Evolutionary conservation across 805 yeast species (phyloP), one percentile per base, ranked within the genome.

Genomic region (Monosporozyma solicola): DNA sequence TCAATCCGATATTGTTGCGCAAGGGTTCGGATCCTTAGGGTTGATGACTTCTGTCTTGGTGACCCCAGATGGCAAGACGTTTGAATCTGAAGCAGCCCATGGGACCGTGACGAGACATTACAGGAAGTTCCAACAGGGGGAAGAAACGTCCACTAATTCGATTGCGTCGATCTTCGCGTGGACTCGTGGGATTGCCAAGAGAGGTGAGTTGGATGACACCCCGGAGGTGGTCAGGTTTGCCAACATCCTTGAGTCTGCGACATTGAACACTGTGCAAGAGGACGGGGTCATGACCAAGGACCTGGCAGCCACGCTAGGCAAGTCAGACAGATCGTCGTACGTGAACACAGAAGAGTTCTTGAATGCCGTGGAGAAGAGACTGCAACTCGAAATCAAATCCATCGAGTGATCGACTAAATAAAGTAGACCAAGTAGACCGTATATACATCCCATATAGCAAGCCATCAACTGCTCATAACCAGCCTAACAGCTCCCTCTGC

Each of bases 41-140:
- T 76, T 86, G 58, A 86, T 86, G 94, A 85, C 94, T 9, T 86
- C 94, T 10, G 87, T 83, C 43, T 77, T 86, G 58, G 82, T 85
- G 74, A 83, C 92, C 16, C 91, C 92, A 51, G 92, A 86, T 71
- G 94, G 94, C 44, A 84, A 84, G 67, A 81, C 90, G n/a, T 86
- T 83, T 61, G 94, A 86, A 73, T 77, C 86, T 55, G 94, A 86
- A 69, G 92, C 92, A 55, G 94, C 94, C 35, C 94, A 86, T 64
- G 94, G 94, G 61, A 86, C 94, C 16, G 94, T 86, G 57, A 86
- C 94, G 33, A 83, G 94, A 79, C 94, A 86, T 66, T 86, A 74
- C 73, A 83, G 92, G 79, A 86, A 81, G 69, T 82, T 83, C 62
- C 92, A 86, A 71, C 80, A 80, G 64, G 92, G 92, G 57, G 83